These are phyloP conservation scores for Orbilia quercus DNA, from an alignment of 2,329 filamentous ascomycete species.

Conservation along the genomic window DNA sequence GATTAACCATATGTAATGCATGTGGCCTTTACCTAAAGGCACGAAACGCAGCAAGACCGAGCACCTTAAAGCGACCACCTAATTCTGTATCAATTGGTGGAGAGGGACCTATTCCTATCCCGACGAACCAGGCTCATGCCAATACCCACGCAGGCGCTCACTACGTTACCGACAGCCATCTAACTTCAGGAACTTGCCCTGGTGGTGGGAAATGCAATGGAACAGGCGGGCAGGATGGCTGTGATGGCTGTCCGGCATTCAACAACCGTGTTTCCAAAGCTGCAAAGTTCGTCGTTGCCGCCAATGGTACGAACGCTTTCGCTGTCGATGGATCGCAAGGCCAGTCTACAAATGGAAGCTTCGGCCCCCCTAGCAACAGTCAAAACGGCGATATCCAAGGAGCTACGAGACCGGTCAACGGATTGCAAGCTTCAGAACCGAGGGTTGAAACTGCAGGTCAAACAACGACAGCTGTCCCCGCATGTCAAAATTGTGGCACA, in stretches of 20 bases:
- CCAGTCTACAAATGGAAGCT: slow-evolving; percentile 60
- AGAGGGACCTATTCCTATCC: slow-evolving; percentile 60
- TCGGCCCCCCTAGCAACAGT: slow-evolving; percentile 59
- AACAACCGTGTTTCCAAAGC: slow-evolving; percentile 96
- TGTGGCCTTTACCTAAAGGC: slow-evolving; percentile 96
- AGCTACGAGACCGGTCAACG: slow-evolving; percentile 57
- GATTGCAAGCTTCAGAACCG: slow-evolving; percentile 40
- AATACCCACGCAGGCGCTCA: slow-evolving; percentile 68
- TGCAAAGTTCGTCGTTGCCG: slow-evolving; percentile 74
- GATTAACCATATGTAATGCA: slow-evolving; percentile 96
- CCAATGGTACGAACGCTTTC: slow-evolving; percentile 47
- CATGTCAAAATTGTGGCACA: slow-evolving; percentile 96
- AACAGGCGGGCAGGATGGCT: slow-evolving; percentile 92
- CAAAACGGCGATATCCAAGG: slow-evolving; percentile 62
- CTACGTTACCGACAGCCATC: slow-evolving; percentile 81
- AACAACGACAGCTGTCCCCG: slow-evolving; percentile 77
- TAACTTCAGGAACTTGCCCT: slow-evolving; percentile 85
- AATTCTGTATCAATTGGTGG: slow-evolving; percentile 59
- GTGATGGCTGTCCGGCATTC: slow-evolving; percentile 94
- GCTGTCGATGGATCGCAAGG: slow-evolving; percentile 62
- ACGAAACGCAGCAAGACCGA: slow-evolving; percentile 88
- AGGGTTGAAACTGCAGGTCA: slow-evolving; percentile 58
- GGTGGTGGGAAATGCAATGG: slow-evolving; percentile 96
- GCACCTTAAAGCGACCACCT: slow-evolving; percentile 83
- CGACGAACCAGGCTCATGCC: slow-evolving; percentile 61